Conservation (phyloP, 2,329 filamentous ascomycete species). For the Tolypocladium nubicola region DNA sequence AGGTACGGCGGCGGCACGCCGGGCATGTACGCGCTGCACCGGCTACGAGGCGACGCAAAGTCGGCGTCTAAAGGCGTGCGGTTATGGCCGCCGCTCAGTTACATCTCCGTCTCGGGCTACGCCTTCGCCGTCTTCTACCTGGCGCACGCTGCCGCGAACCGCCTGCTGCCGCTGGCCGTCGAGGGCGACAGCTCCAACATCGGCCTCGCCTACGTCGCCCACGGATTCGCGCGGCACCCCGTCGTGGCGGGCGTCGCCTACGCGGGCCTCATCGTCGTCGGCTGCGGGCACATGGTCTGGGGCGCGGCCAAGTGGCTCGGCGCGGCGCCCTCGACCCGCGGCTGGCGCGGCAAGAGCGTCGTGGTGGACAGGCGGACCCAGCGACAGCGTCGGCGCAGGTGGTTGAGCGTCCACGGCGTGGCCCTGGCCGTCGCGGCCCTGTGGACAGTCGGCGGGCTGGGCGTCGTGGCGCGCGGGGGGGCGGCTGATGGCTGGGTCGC, state of each 20-base stretch:
- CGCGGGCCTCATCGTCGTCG: constrained; percentile 52
- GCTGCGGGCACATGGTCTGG: constrained; percentile 72
- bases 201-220: constrained; percentile 70
- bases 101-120: constrained; percentile 66
- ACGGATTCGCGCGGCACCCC: constrained; percentile 70
- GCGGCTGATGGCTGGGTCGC: constrained; percentile 67
- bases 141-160: constrained; percentile 66
- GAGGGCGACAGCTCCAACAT: constrained; percentile 84
- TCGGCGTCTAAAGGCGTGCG: constrained; percentile 21
- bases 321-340: constrained; percentile 45
- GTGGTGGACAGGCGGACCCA: constrained; percentile 38
- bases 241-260: constrained; percentile 60
- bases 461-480: constrained; percentile 65
- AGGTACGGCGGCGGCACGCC: constrained; percentile 64
- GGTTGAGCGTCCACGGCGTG: constrained; percentile 61
- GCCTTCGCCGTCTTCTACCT: constrained; percentile 52
- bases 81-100: constrained; percentile 60
- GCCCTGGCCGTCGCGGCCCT: constrained; percentile 46
- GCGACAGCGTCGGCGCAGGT: constrained; percentile 49
- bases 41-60: constrained; percentile 20
- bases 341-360: constrained; percentile 28
- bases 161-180: constrained; percentile 61
- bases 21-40: constrained; percentile 32
- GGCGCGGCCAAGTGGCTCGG: constrained; percentile 77
- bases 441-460: constrained; percentile 78